Base-by-base conservation (phyloP, 306 rosid species). In the Rosa lucieae region DNA sequence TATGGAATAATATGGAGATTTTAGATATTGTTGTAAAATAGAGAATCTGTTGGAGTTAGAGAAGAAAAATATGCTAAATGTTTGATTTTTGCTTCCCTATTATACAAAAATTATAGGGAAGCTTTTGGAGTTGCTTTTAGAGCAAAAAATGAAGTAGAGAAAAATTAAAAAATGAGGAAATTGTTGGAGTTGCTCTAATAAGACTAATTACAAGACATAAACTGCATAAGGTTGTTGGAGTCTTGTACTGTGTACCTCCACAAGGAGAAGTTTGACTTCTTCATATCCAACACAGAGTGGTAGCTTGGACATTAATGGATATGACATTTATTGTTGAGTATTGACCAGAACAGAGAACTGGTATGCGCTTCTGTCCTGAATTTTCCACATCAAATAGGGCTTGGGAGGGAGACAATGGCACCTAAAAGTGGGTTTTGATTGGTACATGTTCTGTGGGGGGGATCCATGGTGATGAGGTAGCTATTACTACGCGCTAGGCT, bases 191-290 rank as follows among this genome's bases (percentile, higher is more conserved):
- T 29, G 32, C 32, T 29, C 32, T 29, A 29, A 15, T 46, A 20
- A 77, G 8, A 20, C 17, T 4, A 20, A 4, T 6, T 0, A 70
- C 10, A 46, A 21, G 74, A 55, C 32, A 35, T 55, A 7, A 39
- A 29, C 44, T 67, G 68, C 67, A 40, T 26, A 17, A 46, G 59
- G 75, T 80, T 0, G 79, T 67, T 44, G 83, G 63, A 40, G 43
- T 14, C 4, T 1, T 66, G 49, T 3, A 6, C 21, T 5, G 26
- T 42, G 75, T 20, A 29, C 32, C 43, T 46, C 42, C 4, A 55
- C 52, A 37, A 52, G 55, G 74, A 21, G 53, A 17, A 20, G 40
- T 56, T 55, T 80, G 83, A 74, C 83, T 53, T 66, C 53, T 53
- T 10, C 44, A 13, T 40, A 43, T 74, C 65, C 79, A 74, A 74